phyloP scores from a whole-genome alignment of 202 grass and related monocot species.

The Zoysia matrella region DNA sequence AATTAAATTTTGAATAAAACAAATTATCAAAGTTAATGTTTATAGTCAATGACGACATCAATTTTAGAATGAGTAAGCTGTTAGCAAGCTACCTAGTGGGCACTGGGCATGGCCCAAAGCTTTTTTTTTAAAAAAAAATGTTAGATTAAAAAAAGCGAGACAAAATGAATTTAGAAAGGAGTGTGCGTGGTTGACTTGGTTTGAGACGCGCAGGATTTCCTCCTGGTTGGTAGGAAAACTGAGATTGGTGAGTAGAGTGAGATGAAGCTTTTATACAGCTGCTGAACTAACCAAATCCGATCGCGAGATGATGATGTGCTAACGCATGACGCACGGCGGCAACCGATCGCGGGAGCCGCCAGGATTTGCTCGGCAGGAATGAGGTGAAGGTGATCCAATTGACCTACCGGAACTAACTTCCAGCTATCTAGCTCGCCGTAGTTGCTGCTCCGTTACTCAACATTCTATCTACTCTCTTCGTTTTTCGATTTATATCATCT shows the following conservation, averaged over 20 bases:
- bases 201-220: conserved; percentile 30
- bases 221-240: conserved; percentile 52
- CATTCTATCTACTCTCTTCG: neutral
- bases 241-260: neutral
- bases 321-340: conserved; percentile 38
- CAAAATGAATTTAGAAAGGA: neutral
- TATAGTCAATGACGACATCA: too few relatives aligned
- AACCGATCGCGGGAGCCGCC: conserved; percentile 35
- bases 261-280: conserved; percentile 15
- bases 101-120: neutral
- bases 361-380: conserved; percentile 33
- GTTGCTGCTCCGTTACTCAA: neutral
- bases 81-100: neutral
- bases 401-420: conserved; percentile 41
- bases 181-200: conserved; percentile 38
- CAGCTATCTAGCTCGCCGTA: conserved; percentile 10
- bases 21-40: too few relatives aligned
- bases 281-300: conserved; percentile 26
- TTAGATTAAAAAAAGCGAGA: neutral
- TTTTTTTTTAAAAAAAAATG: neutral
- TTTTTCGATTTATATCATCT: too few relatives aligned
- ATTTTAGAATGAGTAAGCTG: too few relatives aligned
- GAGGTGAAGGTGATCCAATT: conserved; percentile 51
- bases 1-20: too few relatives aligned
- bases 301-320: neutral